Percentiles rank a stretch among this genome's conserved stretches.
These are phyloP conservation scores for Danielozyma ontarioensis DNA, from an alignment of 805 yeast genomes.

Conservation along the genomic window DNA sequence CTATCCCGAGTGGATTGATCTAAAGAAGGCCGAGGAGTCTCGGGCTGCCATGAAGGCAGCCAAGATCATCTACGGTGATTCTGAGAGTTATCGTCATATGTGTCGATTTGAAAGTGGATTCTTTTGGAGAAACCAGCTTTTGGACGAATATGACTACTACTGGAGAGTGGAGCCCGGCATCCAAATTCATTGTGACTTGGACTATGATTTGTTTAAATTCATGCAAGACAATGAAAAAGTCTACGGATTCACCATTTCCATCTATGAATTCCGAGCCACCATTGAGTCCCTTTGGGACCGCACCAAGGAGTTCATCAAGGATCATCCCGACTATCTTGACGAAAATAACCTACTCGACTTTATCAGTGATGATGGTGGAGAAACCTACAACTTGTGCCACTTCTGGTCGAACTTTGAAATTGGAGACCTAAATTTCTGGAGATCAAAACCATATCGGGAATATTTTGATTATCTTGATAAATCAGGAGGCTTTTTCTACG, in stretches of 20 bases:
- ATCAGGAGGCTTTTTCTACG: conserved; percentile 14
- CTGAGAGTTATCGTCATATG: conserved; percentile 83
- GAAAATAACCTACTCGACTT: conserved; percentile 8
- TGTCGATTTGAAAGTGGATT: conserved; percentile 89
- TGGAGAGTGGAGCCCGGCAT: conserved; percentile 95
- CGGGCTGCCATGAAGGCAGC: conserved; percentile 53
- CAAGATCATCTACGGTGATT: conserved; percentile 67
- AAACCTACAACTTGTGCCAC: conserved; percentile 25
- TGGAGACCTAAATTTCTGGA: conserved; percentile 4
- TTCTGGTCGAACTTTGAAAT: conserved; percentile 9
- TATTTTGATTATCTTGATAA: conserved; percentile 9
- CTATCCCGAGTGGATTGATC: conserved; percentile 79
- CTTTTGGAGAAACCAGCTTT: conserved; percentile 71
- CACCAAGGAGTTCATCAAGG: conserved; percentile 42
- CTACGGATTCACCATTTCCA: conserved; percentile 82
- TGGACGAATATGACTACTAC: conserved; percentile 80
- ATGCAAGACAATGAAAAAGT: conserved; percentile 72
- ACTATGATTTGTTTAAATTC: conserved; percentile 80
- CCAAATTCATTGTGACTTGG: conserved; percentile 74
- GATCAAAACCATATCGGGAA: conserved; percentile 4
- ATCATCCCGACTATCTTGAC: conserved; percentile 37
- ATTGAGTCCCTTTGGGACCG: conserved; percentile 81
- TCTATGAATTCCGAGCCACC: conserved; percentile 79
- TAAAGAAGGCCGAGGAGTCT: conserved; percentile 58
- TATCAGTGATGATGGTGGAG: conserved; percentile 14